These are phyloP conservation scores for Plasmodium reichenowi DNA, from an alignment of 169 alveolate genomes.

Conservation along the genomic window DNA sequence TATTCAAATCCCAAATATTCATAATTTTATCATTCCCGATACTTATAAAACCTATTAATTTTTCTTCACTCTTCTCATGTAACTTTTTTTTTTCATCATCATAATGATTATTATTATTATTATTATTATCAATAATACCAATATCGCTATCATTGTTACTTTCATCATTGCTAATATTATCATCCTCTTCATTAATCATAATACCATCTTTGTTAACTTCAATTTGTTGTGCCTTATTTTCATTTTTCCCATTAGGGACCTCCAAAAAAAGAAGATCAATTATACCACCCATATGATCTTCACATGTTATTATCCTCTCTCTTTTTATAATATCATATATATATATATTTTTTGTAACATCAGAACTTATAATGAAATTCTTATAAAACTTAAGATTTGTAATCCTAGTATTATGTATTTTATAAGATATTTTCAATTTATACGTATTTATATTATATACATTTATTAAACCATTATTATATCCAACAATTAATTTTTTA, in stretches of 20 bases:
- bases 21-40: conserved; percentile 74
- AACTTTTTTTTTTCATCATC: not conserved
- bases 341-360: conserved; percentile 59
- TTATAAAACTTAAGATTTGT: conserved; percentile 47
- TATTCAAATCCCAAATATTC: conserved; percentile 57
- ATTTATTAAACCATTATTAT: conserved; percentile 51
- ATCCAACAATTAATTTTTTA: conserved; percentile 62
- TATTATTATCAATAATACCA: too few relatives aligned
- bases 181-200: conserved; percentile 1
- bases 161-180: not conserved
- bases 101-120: too few relatives aligned
- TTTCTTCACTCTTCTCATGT: not conserved
- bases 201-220: not conserved
- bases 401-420: conserved; percentile 73
- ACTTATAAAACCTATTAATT: conserved; percentile 55
- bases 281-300: conserved; percentile 74
- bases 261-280: conserved; percentile 50
- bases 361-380: conserved; percentile 66
- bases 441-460: conserved; percentile 48
- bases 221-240: not conserved
- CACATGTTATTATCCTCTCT: conserved; percentile 35
- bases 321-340: conserved; percentile 29
- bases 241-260: conserved; percentile 2
- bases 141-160: not conserved
- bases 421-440: conserved; percentile 38